These are phyloP conservation scores for Ambrosia hybrid DNA, from an alignment of 140 eudicot species.

Conservation along the genomic window DNA sequence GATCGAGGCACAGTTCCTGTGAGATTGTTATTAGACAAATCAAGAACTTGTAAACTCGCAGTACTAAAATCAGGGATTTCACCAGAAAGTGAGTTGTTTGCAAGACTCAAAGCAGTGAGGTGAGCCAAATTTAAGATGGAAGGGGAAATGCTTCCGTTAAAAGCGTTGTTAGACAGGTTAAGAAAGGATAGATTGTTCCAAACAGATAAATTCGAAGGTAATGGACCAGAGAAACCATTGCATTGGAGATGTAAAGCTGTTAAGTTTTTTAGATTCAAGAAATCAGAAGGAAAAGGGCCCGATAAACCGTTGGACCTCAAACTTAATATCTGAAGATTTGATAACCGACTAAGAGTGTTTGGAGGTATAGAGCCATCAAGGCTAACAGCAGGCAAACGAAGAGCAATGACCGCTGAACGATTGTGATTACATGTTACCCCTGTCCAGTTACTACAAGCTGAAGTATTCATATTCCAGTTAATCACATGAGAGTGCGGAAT, in stretches of 20 bases:
- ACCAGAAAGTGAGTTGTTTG: conserved; percentile 79
- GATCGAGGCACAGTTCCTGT: conserved; percentile 64
- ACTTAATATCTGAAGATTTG: conserved; percentile 72
- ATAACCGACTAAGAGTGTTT: conserved; percentile 63
- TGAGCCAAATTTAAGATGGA: conserved; percentile 74
- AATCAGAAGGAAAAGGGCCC: conserved; percentile 85
- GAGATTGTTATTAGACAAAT: conserved; percentile 68
- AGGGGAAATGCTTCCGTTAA: conserved; percentile 66
- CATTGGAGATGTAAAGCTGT: conserved; percentile 65
- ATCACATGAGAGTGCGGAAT: conserved; percentile 44
- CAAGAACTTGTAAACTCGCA: conserved; percentile 55
- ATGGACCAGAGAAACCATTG: conserved; percentile 61
- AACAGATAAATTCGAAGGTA: conserved; percentile 63
- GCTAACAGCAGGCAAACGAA: conserved; percentile 77
- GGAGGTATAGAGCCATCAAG: conserved; percentile 57
- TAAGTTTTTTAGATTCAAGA: conserved; percentile 54
- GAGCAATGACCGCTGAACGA: conserved; percentile 61
- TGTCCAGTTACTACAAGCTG: conserved; percentile 74
- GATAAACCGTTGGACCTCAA: conserved; percentile 65
- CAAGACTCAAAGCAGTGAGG: conserved; percentile 65
- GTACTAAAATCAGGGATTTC: conserved; percentile 64
- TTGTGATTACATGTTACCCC: conserved; percentile 85
- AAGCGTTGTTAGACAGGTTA: conserved; percentile 70
- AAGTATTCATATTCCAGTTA: conserved; percentile 61
- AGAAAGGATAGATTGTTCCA: conserved; percentile 66